These are phyloP conservation scores for Novymonas esmeraldas DNA, from an alignment of 208 protist genomes.

Conservation along the genomic window DNA sequence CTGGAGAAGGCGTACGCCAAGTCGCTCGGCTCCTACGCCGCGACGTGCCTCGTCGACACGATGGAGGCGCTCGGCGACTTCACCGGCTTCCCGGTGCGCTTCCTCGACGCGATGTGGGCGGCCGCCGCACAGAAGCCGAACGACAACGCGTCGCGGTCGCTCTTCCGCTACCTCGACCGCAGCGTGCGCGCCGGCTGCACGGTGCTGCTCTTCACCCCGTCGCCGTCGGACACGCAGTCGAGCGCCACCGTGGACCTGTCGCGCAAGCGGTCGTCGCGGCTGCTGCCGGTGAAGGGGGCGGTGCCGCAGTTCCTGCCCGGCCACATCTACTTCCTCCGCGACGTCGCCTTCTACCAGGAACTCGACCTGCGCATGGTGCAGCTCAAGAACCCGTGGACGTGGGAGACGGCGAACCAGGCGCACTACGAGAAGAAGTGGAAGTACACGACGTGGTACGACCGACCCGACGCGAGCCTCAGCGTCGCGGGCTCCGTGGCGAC, in stretches of 20 bases:
- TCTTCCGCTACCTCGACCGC: conserved; percentile 41
- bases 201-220: conserved; percentile 41
- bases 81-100: conserved; percentile 56
- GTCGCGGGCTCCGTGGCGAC: conserved; percentile 5
- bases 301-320: conserved; percentile 60
- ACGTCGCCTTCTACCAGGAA: conserved; percentile 45
- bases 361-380: conserved; percentile 59
- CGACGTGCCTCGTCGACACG: conserved; percentile 58
- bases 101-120: conserved; percentile 34
- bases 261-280: conserved; percentile 28
- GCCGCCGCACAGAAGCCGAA: conserved; percentile 12
- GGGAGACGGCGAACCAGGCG: conserved; percentile 24
- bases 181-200: conserved; percentile 27
- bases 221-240: conserved; percentile 18
- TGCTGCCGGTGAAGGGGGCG: conserved; percentile 31
- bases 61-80: conserved; percentile 65
- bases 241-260: conserved; percentile 16
- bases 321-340: conserved; percentile 71
- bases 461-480: conserved; percentile 45
- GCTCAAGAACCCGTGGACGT: conserved; percentile 67
- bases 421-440: conserved; percentile 40
- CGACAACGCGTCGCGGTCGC: not conserved
- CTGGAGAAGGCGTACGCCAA: conserved; percentile 92
- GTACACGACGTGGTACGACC: conserved; percentile 56
- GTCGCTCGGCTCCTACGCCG: conserved; percentile 77